Evolutionary conservation across 345 rosid species (phyloP), one percentile per base, ranked within the genome.

Genomic region (Streptanthus diversifolius): DNA sequence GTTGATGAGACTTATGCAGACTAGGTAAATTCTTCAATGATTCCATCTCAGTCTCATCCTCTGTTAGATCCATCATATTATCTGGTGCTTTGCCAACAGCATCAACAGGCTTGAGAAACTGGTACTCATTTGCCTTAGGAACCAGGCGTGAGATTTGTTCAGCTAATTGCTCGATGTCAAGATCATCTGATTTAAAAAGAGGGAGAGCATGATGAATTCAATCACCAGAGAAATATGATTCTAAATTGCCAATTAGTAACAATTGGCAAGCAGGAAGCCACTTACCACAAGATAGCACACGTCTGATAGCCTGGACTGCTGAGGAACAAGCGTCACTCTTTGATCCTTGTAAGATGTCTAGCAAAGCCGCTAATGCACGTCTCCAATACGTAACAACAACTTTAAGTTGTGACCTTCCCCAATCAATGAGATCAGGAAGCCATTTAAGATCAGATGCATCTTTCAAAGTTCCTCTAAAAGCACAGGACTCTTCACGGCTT

Each of bases 401-500:
- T 76, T 87, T 91, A 60, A 88, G 96, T 67, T 88, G 84, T 32
- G 98, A 93, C 77, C 84, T 88, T 61, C 95, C 97, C 98, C 98
- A 93, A 37, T 91, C 91, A 70, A 86, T 78, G 81, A 93, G 83
- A 82, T 89, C 92, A 83, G 84, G 86, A 77, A 93, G 92, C 98
- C 98, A 93, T 68, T 82, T 69, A 29, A 85, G 81, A 80, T 84
- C 88, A 39, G 80, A 66, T 36, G 68, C 71, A 67, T 76, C 75
- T 72, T 70, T 76, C 72, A 71, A 53, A 45, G 60, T 70, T 27
- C 68, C 76, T 76, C 57, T 77, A 70, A 83, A 73, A 76, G 59
- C 78, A 75, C 54, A 73, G 56, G 83, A 80, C 24, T 56, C 70
- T 25, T 52, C 63, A 66, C 5, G 19, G 60, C 80, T 68, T 74